These are phyloP conservation scores for Fonsecaea multimorphosa DNA, from an alignment of 2,329 filamentous ascomycete genomes.

Conservation along the genomic window DNA sequence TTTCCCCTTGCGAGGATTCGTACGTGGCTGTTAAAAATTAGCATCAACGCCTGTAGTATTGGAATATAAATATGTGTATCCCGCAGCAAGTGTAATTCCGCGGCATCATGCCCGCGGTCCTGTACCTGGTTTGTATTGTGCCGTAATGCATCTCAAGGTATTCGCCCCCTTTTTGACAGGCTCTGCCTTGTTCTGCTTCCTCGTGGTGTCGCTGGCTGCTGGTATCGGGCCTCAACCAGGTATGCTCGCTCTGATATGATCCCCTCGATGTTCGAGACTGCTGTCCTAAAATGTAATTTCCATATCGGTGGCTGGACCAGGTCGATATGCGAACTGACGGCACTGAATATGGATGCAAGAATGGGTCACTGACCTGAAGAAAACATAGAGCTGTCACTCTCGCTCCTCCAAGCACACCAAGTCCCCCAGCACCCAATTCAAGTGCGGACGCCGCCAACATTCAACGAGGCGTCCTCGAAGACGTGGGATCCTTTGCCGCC, in stretches of 20 bases:
- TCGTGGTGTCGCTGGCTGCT: background rate
- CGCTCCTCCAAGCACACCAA: conserved; percentile 7
- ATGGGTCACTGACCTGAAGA: background rate
- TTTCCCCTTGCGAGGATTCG: too few species aligned
- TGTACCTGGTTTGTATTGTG: background rate
- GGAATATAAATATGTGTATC: background rate
- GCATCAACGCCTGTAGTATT: too few species aligned
- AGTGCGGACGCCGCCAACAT: conserved; percentile 6
- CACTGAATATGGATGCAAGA: background rate
- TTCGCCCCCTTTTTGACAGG: background rate
- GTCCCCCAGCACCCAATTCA: conserved; percentile 2
- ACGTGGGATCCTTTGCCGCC: conserved; percentile 6
- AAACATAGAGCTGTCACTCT: conserved; percentile 4
- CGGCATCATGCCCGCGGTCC: background rate
- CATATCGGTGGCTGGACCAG: background rate
- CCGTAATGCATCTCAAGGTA: background rate
- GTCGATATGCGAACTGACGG: background rate
- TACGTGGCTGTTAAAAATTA: too few species aligned
- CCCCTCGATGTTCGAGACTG: background rate
- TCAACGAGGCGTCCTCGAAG: conserved; percentile 1
- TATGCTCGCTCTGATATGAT: background rate
- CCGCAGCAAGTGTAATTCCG: background rate
- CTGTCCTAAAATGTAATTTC: background rate
- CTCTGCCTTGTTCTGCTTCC: background rate
- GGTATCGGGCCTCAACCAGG: background rate